Evolutionary conservation across 345 rosid genomes (phyloP), one percentile per base, ranked within the genome.

Genomic region (Combretum micranthum): DNA sequence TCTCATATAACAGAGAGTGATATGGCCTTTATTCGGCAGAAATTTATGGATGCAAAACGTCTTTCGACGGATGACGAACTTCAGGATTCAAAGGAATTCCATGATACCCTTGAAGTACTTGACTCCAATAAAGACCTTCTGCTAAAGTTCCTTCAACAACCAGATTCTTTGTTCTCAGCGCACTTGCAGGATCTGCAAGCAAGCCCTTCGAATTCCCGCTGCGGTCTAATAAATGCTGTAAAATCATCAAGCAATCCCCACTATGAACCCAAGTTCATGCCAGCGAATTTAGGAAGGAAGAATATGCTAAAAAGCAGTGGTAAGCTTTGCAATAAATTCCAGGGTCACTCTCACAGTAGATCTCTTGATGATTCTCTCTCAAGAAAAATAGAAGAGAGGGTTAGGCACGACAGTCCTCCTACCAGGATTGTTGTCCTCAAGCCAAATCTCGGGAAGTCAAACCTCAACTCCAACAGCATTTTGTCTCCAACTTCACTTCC

Each of bases 401-500:
- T 56, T 47, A 78, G 61, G 55, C 37, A 72, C 8, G 55, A 69
- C 49, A 62, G 39, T 57, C 61, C 70, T 64, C 86, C 87, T 19
- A 87, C 97, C 47, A 83, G 78, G 72, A 94, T 94, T 72, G 93
- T 90, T 67, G 91, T 94, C 63, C 74, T 94, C 64, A 94, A 94
- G 64, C 96, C 99, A 60, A 87, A 83, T 64, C 50, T 80, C 26
- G 97, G 82, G 42, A 85, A 74, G 81, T 61, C 68, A 52, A 79
- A 62, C 37, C 72, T 67, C 75, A 69, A 75, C 60, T 59, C 64
- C 56, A 75, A 74, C 69, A 49, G 55, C 53, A 63, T 70, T 67
- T 76, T 82, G 50, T 82, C 87, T 44, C 67, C 64, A 53, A 66
- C 81, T 57, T 80, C 88, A 58, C 75, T 72, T 58, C 76, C 73